phyloP scores from a whole-genome alignment of 78 protist genomes.

The Blattamonas nauphoetae region DNA sequence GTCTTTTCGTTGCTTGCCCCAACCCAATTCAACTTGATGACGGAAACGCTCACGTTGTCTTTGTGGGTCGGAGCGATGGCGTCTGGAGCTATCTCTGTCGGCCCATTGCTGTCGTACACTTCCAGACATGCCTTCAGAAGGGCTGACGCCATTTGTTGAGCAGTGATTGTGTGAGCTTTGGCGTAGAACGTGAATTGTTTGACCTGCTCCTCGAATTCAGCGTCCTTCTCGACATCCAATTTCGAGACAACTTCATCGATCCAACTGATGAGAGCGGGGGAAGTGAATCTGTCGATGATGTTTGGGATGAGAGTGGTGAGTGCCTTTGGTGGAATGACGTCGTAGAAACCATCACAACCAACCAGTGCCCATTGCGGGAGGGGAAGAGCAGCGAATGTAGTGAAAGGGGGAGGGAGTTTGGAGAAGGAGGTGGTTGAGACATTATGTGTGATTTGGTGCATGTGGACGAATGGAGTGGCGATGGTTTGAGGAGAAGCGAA shows the following conservation, averaged over 20 bases:
- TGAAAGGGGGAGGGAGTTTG: background rate
- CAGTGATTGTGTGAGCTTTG: background rate
- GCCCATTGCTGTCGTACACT: background rate
- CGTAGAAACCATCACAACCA: background rate
- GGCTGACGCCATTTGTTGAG: background rate
- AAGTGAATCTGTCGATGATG: too few relatives aligned
- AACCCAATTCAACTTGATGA: background rate
- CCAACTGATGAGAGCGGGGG: too few relatives aligned
- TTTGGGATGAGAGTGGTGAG: background rate
- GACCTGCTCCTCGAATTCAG: background rate
- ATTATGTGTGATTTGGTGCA: too few relatives aligned
- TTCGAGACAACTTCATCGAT: too few relatives aligned
- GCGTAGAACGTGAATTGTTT: background rate
- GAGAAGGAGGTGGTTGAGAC: background rate
- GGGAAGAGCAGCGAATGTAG: background rate
- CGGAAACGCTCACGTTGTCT: background rate
- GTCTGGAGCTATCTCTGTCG: background rate
- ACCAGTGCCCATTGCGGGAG: background rate
- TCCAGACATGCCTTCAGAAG: background rate
- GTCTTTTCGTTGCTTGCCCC: too few relatives aligned
- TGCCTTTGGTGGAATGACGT: background rate
- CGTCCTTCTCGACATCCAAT: background rate
- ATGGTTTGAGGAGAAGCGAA: background rate
- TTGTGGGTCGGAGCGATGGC: background rate
- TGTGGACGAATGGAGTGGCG: too few relatives aligned